A percentile compares a stretch with the other conserved stretches of the same genome.
Conservation (phyloP, 768 basidiomycete genomes). For the Podaxis mareebaensis region DNA sequence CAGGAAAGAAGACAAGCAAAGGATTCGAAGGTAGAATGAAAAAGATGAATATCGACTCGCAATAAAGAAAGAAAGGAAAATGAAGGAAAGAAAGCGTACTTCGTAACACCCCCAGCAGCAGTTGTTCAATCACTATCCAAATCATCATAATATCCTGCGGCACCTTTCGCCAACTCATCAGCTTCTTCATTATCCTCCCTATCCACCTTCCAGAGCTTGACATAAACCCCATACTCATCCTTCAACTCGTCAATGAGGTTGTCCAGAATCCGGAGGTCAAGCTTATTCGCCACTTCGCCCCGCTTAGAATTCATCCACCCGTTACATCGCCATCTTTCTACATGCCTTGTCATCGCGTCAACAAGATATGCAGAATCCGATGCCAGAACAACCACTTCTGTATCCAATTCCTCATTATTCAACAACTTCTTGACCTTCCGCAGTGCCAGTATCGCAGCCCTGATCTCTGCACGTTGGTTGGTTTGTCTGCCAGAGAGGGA, state of each 20-base stretch:
- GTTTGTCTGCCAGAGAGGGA: not conserved
- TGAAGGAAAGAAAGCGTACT: no score
- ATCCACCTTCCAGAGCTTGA: not conserved
- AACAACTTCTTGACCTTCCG: constrained; percentile 1
- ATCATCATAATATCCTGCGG: not conserved
- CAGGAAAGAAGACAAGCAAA: no score
- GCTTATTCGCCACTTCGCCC: constrained; percentile 3
- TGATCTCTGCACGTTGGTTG: not conserved
- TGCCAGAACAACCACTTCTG: constrained; percentile 3
- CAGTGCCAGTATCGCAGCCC: constrained; percentile 13
- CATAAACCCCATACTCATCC: not conserved
- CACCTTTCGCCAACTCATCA: not conserved
- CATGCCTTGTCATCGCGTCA: constrained; percentile 6
- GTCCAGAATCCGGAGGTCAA: not conserved
- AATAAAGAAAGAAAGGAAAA: no score
- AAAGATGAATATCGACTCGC: no score
- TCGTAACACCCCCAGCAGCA: no score
- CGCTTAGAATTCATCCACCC: constrained; percentile 10
- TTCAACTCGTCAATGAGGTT: not conserved
- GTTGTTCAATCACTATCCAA: not conserved
- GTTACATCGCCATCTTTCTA: constrained; percentile 6
- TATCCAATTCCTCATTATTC: constrained; percentile 1
- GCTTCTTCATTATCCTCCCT: not conserved
- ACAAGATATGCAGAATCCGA: constrained; percentile 16
- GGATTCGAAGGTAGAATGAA: no score